A percentile compares a stretch with the other conserved stretches of the same genome.
These are phyloP conservation scores for Whalleya microplaca DNA, from an alignment of 2,329 filamentous ascomycete genomes.

Conservation along the genomic window DNA sequence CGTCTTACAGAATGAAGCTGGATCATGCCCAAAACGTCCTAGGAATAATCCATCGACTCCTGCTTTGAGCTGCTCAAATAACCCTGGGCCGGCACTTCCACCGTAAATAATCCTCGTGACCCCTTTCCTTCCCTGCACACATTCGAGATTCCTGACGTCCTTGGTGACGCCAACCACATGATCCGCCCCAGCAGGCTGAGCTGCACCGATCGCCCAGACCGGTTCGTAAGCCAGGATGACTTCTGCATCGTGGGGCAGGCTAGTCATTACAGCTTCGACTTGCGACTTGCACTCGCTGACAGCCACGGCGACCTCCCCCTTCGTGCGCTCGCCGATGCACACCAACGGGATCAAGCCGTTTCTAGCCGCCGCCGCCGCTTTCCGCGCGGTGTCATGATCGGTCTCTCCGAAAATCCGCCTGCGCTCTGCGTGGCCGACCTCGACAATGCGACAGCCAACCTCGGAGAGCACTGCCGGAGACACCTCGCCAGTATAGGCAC, in stretches of 20 bases:
- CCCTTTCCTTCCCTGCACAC: slow-evolving; percentile 55
- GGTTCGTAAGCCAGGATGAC: slow-evolving; percentile 85
- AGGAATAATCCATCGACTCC: slow-evolving; percentile 81
- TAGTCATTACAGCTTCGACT: slow-evolving; percentile 64
- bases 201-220: slow-evolving; percentile 84
- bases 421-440: slow-evolving; percentile 81
- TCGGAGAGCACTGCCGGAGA: slow-evolving; percentile 69
- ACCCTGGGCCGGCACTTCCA: slow-evolving; percentile 78
- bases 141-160: slow-evolving; percentile 60
- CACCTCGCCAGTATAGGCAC: slow-evolving; percentile 79
- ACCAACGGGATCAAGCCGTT: slow-evolving; percentile 78
- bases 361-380: slow-evolving; percentile 68
- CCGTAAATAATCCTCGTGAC: slow-evolving; percentile 76
- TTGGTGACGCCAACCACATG: slow-evolving; percentile 74
- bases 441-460: slow-evolving; percentile 72
- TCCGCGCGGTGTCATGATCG: slow-evolving; percentile 68
- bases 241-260: slow-evolving; percentile 64
- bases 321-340: slow-evolving; percentile 74
- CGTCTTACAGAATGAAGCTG: slow-evolving; percentile 71
- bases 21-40: slow-evolving; percentile 80
- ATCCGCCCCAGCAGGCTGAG: slow-evolving; percentile 69
- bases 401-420: slow-evolving; percentile 74
- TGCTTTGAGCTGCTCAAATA: slow-evolving; percentile 68
- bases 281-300: slow-evolving; percentile 69
- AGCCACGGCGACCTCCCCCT: slow-evolving; percentile 56